phyloP scores from a whole-genome alignment of 768 basidiomycete genomes.

The Boletellus ananiceps region DNA sequence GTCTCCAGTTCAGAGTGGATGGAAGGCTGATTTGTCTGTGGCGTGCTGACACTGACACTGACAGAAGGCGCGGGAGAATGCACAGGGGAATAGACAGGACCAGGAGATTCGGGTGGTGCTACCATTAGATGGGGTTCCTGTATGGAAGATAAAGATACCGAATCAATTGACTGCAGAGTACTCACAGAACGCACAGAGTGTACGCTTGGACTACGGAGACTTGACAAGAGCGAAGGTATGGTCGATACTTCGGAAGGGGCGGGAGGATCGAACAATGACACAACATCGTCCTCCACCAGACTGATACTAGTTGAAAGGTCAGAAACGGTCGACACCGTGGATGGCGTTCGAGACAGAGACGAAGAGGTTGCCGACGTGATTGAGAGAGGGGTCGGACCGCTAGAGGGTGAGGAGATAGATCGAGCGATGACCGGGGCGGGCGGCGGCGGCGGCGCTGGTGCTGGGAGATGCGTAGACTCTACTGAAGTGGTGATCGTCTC shows the following conservation, averaged over 20 bases:
- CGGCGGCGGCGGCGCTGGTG: not conserved
- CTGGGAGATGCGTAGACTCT: slow-evolving; percentile 8
- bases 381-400: slow-evolving; percentile 26
- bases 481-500: slow-evolving; percentile 29
- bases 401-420: slow-evolving; percentile 31
- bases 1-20: slow-evolving; percentile 45
- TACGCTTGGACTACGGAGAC: slow-evolving; percentile 26
- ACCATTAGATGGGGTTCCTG: slow-evolving; percentile 32
- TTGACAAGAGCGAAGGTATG: slow-evolving; percentile 54
- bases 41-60: slow-evolving; percentile 49
- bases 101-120: slow-evolving; percentile 26
- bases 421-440: slow-evolving; percentile 19
- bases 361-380: slow-evolving; percentile 32
- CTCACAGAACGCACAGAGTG: slow-evolving; percentile 34
- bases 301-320: slow-evolving; percentile 40
- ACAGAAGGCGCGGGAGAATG: slow-evolving; percentile 40
- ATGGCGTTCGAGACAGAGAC: slow-evolving; percentile 35
- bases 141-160: slow-evolving; percentile 2
- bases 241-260: slow-evolving; percentile 41
- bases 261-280: slow-evolving; percentile 16
- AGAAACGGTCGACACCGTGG: slow-evolving; percentile 37
- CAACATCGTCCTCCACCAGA: slow-evolving; percentile 29
- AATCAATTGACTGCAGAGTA: slow-evolving; percentile 3
- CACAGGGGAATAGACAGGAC: slow-evolving; percentile 25
- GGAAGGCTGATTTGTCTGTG: slow-evolving; percentile 44